Base-by-base conservation (phyloP, 2,329 filamentous ascomycete species). In the Colletotrichum lini region DNA sequence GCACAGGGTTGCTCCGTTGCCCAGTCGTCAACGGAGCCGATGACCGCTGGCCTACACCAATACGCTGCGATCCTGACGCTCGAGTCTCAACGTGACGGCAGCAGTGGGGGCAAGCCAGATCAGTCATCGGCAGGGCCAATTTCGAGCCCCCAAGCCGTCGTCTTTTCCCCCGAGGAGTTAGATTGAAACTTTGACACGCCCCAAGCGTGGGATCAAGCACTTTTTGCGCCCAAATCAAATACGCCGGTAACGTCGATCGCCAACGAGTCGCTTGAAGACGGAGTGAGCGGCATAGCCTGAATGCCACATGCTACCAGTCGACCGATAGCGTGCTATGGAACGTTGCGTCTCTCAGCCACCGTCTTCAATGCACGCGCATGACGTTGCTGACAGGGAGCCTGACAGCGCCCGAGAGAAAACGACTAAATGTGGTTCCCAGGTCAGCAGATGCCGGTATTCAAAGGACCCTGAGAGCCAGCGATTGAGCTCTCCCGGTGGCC, bases 281-380 rank as follows among this genome's bases (percentile, higher is more conserved):
- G 54, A 60, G 60, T 38, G 42, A 56, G 30, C 49, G 49, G 62
- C 26, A 38, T 70, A 30, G 16, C 35, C 44, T 23, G 18, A 52
- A 40, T 47, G 38, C 18, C 40, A 42, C 30, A 21, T 30, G n/a
- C 26, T 18, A 21, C 42, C 18, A 40, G 35, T 21, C 47, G 23
- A 56, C 59, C 23, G 18, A n/a, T n/a, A 45, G 9, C 9, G 50
- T 40, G 38, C n/a, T 38, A 72, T 72, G 66, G 35, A 72, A 72
- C 70, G 70, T 72, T 72, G 70, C 70, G 59, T 65, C 47, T 71
- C 54, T 65, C 59, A 61, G 66, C 54, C 66, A 50, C 60, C 23
- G 38, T 23, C 54, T 45, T 47, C 65, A 44, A 47, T 49, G 44
- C 52, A 52, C n/a, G 38, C 65, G 60, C 53, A 50, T 65, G 49